Base-by-base conservation (phyloP, 495 filamentous ascomycete genomes). In the Barbatosphaeria neglecta region DNA sequence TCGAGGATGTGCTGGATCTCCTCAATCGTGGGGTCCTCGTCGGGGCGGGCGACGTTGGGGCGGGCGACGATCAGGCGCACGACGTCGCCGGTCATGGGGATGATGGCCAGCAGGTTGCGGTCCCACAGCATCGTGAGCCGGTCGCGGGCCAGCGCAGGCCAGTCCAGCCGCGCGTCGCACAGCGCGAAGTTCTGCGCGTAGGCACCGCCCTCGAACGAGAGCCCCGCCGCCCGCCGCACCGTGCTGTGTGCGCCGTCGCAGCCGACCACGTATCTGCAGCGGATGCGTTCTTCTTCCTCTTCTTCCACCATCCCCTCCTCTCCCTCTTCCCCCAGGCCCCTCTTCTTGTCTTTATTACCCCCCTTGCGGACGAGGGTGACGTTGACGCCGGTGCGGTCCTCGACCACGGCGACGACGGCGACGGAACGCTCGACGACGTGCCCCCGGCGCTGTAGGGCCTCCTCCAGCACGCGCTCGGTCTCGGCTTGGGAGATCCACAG, bases 221-320 rank as follows among this genome's bases (percentile, higher is more conserved):
- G 49, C 2, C 56, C 56, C 0, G 56, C 58, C 10, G 48, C 43
- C 44, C 57, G 56, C 9, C 62, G 56, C 1, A 65, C 53, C 0
- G 46, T 43, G 47, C 55, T 59, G 15, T 59, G 62, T 0, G 58
- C 53, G 15, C 62, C 62, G 43, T 65, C 62, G 46, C 62, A 65
- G 15, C 62, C 62, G 17, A 63, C 58, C 11, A 61, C 49, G 48
- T 56, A 65, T 35, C 58, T 52, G 2, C 44, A 51, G 6, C 46
- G 42, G 41, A 52, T 10, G 40, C 22, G 43, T 56, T 41, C 9
- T 44, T 41, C n/a, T 25, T 50, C 1, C 44, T 48, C 37, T 59
- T 24, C 22, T 20, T 22, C 37, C 2, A 20, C 37, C 27, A 13
- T 13, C 15, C 22, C 43, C 22, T 16, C 37, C 6, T 48, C 18